Base-by-base conservation (phyloP, 73 alveolate genomes). In the Paramecium tetraurelia region DNA sequence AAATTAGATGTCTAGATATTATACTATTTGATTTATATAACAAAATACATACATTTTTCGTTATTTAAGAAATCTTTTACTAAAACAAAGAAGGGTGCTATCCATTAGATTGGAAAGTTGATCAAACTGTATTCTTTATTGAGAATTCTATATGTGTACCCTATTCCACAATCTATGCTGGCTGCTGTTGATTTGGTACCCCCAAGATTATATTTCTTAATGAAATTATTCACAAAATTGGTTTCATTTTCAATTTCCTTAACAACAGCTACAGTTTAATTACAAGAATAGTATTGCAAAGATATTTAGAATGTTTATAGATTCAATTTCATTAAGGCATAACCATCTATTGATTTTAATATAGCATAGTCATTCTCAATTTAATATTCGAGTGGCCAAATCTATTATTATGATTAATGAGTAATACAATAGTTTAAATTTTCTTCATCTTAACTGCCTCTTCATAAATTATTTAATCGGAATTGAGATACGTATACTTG, bases 361-460 rank as follows among this genome's bases (percentile, higher is more conserved):
- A 43, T 24, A 9, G 57, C 70, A 44, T 44, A 80, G 20, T 20
- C 46, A 8, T 72, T 72, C 16, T 72, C 86, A 36, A 33, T 38
- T 35, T 11, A 20, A 36, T 22, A 22, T 72, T 36, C 38, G n/a
- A 40, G 57, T 72, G 86, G 70, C 90, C 90, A 80, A 80, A 80
- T 80, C 89, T 77, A 41, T 18, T 12, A 38, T n/a, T 40, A 40
- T 40, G 5, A 21, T 27, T 38, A 27, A 11, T 20, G 5, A 3
- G 5, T 12, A 11, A 16, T 77, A 77, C 89, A 44, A 22, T 31
- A 44, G 90, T 41, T 18, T 40, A 22, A 24, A 80, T 80, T 46
- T 80, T 80, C 29, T 80, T 80, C 46, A 24, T 44, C 48, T 80
- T 80, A 22, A 24, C 75, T 22, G 72, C 90, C 29, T 80, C 90